phyloP scores from a whole-genome alignment of 345 rosid genomes.

The Salix dunnii region DNA sequence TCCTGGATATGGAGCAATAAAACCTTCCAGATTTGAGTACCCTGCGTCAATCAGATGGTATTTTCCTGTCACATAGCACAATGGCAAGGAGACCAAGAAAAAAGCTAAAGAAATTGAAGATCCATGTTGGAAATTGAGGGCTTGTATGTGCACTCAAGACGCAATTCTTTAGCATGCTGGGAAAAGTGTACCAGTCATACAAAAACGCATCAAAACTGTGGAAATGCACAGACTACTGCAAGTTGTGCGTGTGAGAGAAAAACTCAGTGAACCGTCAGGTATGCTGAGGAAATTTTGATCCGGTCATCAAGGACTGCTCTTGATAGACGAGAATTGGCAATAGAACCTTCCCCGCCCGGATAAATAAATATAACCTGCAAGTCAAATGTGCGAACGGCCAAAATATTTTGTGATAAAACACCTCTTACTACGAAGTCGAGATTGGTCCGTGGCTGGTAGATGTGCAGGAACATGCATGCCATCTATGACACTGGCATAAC shows the following conservation, averaged over 20 bases:
- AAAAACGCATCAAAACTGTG: background rate
- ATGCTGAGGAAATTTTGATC: conserved; percentile 73
- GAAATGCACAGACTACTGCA: background rate
- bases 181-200: background rate
- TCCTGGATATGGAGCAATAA: conserved; percentile 70
- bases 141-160: too few species aligned
- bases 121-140: background rate
- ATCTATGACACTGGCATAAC: conserved; percentile 42
- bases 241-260: conserved; percentile 10
- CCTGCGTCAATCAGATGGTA: conserved; percentile 54
- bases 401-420: conserved; percentile 57
- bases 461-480: conserved; percentile 71
- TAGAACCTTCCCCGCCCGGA: conserved; percentile 90
- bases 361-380: conserved; percentile 66
- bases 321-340: conserved; percentile 60
- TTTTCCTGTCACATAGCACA: conserved; percentile 44
- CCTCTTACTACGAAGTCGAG: conserved; percentile 69
- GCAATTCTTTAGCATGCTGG: background rate
- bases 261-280: too few species aligned
- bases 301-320: conserved; percentile 74
- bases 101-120: background rate
- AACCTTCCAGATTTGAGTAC: conserved; percentile 60
- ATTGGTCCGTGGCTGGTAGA: conserved; percentile 71
- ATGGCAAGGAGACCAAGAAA: background rate
- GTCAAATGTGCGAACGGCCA: conserved; percentile 82